Conservation (phyloP, 163 green algal genomes). For the Trebouxia gelatinosa region DNA sequence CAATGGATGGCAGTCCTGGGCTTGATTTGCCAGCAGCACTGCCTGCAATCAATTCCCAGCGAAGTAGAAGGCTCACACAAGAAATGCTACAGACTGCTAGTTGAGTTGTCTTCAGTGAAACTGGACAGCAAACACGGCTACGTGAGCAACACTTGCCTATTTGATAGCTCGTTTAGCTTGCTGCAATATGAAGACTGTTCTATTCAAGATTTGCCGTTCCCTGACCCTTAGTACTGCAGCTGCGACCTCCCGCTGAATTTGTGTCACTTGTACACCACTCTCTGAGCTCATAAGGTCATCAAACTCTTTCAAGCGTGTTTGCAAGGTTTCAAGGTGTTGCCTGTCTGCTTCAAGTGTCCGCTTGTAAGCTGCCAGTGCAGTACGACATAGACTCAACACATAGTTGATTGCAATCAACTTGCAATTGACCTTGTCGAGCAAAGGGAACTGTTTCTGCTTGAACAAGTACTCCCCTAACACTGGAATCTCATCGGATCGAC, state of each 20-base stretch:
- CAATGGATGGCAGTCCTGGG: no score
- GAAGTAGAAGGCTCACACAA: slow-evolving; percentile 17
- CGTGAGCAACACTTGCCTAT: not conserved
- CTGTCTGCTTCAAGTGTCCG: slow-evolving; percentile 21
- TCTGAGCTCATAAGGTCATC: no score
- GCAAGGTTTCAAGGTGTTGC: slow-evolving; percentile 1
- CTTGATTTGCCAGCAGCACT: no score
- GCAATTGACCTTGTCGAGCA: slow-evolving; percentile 18
- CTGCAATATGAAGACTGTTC: slow-evolving; percentile 19
- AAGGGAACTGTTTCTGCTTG: slow-evolving; percentile 16
- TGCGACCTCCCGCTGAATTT: slow-evolving; percentile 9
- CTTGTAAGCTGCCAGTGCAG: slow-evolving; percentile 12
- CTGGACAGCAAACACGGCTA: not conserved
- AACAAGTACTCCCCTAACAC: slow-evolving; percentile 26
- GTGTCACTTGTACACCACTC: slow-evolving; percentile 9
- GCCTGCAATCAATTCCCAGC: no score
- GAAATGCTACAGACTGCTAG: not conserved
- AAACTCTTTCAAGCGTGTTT: slow-evolving; percentile 10
- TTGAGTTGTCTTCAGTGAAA: not conserved
- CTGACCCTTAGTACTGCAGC: slow-evolving; percentile 1
- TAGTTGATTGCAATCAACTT: not conserved
- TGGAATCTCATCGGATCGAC: slow-evolving; percentile 6
- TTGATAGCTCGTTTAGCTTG: slow-evolving; percentile 1
- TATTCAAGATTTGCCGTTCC: slow-evolving; percentile 19
- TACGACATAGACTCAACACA: not conserved